Evolutionary conservation across 495 filamentous ascomycete species (phyloP).

Genomic region (Aspergillus bertholletiae): DNA sequence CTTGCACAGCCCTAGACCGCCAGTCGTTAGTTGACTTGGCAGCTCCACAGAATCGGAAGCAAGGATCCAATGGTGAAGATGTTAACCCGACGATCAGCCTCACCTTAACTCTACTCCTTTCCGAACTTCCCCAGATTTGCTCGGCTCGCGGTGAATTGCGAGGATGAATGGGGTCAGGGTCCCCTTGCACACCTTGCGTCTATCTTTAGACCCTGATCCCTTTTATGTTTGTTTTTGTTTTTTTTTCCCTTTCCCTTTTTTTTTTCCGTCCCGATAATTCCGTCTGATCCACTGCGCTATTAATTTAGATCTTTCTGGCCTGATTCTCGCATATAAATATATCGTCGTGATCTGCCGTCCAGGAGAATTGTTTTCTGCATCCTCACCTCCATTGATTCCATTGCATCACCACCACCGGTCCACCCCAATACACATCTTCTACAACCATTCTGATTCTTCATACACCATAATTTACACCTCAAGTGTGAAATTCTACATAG

Average conservation of each 20-base stretch:
- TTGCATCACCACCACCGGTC: too few relatives aligned
- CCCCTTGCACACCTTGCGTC: not conserved
- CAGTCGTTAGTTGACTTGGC: not conserved
- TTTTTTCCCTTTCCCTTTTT: not conserved
- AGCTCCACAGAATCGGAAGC: not conserved
- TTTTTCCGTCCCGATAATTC: not conserved
- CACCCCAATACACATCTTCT: too few relatives aligned
- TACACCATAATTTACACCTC: too few relatives aligned
- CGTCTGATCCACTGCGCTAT: not conserved
- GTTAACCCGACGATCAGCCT: not conserved
- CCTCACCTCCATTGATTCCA: too few relatives aligned
- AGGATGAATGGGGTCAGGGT: not conserved
- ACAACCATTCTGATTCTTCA: too few relatives aligned
- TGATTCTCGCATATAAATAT: too few relatives aligned
- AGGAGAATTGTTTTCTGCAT: too few relatives aligned
- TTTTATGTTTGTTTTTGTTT: not conserved
- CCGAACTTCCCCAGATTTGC: not conserved
- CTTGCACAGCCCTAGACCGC: not conserved
- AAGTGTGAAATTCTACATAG: too few relatives aligned
- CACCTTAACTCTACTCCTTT: not conserved
- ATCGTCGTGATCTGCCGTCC: too few relatives aligned
- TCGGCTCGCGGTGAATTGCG: not conserved
- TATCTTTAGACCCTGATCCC: constrained; percentile 1
- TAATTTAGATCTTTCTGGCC: not conserved
- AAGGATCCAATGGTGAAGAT: not conserved